Percentiles rank a stretch among this genome's conserved stretches.
Evolutionary conservation across 768 basidiomycete species (phyloP).

Genomic region (Pisolithus sp.): DNA sequence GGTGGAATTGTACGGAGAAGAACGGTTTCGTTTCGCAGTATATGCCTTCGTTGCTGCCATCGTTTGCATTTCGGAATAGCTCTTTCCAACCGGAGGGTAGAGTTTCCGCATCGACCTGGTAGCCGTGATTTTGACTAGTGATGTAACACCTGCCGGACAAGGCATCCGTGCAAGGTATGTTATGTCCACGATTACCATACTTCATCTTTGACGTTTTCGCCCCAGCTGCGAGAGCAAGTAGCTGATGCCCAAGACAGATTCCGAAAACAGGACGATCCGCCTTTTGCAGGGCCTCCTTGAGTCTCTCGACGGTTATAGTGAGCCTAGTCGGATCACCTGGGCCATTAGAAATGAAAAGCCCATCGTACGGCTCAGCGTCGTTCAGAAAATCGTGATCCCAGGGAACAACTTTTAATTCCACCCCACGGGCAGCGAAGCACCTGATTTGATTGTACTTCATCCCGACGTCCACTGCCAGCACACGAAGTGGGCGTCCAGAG

Average conservation of each 20-base stretch:
- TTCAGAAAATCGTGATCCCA: constrained; percentile 91
- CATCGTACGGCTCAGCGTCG: constrained; percentile 81
- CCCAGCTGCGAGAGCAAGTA: constrained; percentile 91
- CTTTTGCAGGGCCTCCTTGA: constrained; percentile 61
- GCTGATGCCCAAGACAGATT: constrained; percentile 97
- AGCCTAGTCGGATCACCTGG: constrained; percentile 94
- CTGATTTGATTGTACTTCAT: constrained; percentile 99
- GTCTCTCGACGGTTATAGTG: constrained; percentile 58
- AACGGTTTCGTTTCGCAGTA: constrained; percentile 89
- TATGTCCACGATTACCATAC: constrained; percentile 98
- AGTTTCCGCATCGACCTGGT: constrained; percentile 78
- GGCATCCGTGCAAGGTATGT: constrained; percentile 94
- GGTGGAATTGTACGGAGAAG: constrained; percentile 99
- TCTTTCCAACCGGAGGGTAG: constrained; percentile 87
- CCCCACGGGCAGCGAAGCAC: constrained; percentile 87
- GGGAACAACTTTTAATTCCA: constrained; percentile 95
- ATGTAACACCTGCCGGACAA: constrained; percentile 97
- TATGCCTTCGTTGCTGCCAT: constrained; percentile 96
- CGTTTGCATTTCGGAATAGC: constrained; percentile 94
- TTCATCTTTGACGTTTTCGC: constrained; percentile 98
- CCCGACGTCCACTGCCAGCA: constrained; percentile 94
- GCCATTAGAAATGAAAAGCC: constrained; percentile 95
- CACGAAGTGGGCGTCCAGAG: constrained; percentile 71
- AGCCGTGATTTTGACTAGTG: constrained; percentile 98
- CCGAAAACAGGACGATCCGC: constrained; percentile 89